Conservation (phyloP, 2,329 filamentous ascomycete genomes). For the Geosmithia morbida region DNA sequence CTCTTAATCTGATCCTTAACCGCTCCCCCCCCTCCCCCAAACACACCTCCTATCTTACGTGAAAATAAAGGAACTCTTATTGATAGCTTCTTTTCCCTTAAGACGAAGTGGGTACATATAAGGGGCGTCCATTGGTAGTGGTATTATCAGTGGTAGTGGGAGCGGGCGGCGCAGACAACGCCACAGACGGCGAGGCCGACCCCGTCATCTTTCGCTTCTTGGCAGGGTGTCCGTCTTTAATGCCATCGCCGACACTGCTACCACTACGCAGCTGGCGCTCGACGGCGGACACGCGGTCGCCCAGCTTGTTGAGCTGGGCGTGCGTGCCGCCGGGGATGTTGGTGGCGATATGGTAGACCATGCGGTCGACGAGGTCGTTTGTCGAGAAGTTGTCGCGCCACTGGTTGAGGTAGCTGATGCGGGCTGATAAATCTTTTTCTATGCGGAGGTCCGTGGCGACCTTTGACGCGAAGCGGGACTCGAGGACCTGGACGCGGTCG, state of each 20-base stretch:
- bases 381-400: slow-evolving; percentile 1
- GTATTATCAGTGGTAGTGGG: background rate
- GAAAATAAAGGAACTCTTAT: too few relatives aligned
- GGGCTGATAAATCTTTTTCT: background rate
- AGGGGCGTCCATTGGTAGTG: too few relatives aligned
- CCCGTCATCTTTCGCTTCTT: background rate
- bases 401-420: background rate
- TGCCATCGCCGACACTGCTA: background rate
- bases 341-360: background rate
- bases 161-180: too few relatives aligned
- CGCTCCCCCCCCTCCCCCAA: too few relatives aligned
- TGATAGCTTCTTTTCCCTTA: too few relatives aligned
- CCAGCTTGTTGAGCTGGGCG: background rate
- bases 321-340: background rate
- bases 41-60: too few relatives aligned
- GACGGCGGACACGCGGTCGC: background rate
- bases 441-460: too few relatives aligned
- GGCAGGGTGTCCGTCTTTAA: background rate
- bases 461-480: background rate
- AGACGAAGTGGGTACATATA: background rate
- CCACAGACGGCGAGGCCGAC: background rate
- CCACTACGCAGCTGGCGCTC: background rate
- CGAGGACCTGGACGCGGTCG: background rate
- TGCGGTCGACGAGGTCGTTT: background rate
- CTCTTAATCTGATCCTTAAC: too few relatives aligned